Evolutionary conservation across 257 asterid genomes (phyloP).

Genomic region (Solanum lignicaule): DNA sequence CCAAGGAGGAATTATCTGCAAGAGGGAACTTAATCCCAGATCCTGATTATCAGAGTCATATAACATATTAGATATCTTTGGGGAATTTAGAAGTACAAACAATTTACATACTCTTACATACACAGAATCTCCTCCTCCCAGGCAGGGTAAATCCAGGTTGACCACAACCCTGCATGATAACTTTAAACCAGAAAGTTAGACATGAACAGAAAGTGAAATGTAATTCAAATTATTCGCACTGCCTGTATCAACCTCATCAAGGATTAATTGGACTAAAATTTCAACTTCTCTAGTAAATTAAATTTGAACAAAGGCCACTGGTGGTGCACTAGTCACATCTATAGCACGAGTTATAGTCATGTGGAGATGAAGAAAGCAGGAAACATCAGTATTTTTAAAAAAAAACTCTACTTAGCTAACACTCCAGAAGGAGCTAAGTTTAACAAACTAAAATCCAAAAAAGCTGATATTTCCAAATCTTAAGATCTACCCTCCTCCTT

Average conservation of each 20-base stretch:
- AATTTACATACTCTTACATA: conserved; percentile 14
- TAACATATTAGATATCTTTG: background rate
- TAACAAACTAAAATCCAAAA: background rate
- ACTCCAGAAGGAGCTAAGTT: background rate
- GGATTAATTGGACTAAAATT: background rate
- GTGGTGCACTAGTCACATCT: background rate
- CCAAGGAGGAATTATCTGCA: background rate
- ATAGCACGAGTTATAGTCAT: background rate
- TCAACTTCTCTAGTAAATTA: background rate
- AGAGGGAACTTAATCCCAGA: background rate
- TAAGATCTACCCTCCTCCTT: background rate
- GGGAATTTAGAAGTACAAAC: background rate
- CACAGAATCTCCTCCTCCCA: conserved; percentile 77
- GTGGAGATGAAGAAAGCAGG: background rate
- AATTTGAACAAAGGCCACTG: background rate
- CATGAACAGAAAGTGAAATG: background rate
- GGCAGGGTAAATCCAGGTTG: conserved; percentile 90
- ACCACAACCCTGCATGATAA: conserved; percentile 61
- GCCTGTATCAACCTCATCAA: background rate
- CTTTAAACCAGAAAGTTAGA: conserved; percentile 2
- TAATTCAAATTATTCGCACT: background rate
- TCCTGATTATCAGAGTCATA: background rate
- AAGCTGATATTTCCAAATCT: background rate
- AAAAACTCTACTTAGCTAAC: background rate
- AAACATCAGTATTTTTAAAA: background rate